phyloP scores from a whole-genome alignment of 345 rosid species.

The Linum lewisii region DNA sequence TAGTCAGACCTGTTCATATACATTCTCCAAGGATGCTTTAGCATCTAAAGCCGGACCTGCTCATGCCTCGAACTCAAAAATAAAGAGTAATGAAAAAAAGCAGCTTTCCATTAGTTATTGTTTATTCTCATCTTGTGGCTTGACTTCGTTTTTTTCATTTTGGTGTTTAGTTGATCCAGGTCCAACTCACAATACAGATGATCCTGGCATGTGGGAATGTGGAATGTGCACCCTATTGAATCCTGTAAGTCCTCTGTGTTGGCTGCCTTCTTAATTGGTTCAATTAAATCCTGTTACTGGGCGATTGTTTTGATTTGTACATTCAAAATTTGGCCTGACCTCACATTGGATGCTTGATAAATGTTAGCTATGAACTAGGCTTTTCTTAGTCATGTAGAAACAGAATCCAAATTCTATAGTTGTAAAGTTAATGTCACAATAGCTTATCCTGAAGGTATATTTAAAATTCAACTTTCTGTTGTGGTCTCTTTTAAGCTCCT shows the following conservation, averaged over 20 bases:
- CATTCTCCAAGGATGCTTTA: slow-evolving; percentile 17
- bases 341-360: background rate
- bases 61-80: slow-evolving; percentile 4
- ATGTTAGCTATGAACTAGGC: background rate
- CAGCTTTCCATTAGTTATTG: slow-evolving; percentile 3
- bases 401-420: background rate
- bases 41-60: slow-evolving; percentile 9
- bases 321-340: background rate
- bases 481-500: no score
- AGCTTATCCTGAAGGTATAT: background rate
- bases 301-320: background rate
- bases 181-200: slow-evolving; percentile 19
- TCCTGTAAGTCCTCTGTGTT: slow-evolving; percentile 40
- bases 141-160: slow-evolving; percentile 19
- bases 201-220: slow-evolving; percentile 60
- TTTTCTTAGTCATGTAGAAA: background rate
- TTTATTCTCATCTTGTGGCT: slow-evolving; percentile 25
- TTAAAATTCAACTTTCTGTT: background rate
- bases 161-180: slow-evolving; percentile 14
- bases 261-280: background rate
- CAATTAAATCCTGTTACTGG: background rate
- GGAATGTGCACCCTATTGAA: slow-evolving; percentile 62
- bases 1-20: slow-evolving; percentile 11
- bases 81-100: background rate
- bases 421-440: background rate